Percentiles rank a stretch among this genome's conserved stretches.
Evolutionary conservation across 176 grass and related monocot species (phyloP).

Genomic region (Ampelocalamus luodianensis): DNA sequence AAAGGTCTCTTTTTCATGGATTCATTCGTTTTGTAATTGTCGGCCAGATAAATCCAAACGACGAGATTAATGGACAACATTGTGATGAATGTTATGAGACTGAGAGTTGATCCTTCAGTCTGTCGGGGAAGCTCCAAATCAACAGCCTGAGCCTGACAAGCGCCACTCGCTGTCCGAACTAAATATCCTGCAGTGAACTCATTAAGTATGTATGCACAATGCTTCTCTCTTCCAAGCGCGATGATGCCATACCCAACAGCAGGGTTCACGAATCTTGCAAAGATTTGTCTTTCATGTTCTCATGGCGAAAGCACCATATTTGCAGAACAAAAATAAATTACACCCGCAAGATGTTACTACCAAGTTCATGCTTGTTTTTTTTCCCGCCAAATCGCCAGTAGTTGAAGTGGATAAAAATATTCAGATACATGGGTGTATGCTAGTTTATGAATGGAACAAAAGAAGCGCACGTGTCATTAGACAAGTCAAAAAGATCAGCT

Average conservation of each 20-base stretch:
- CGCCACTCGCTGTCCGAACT: neutral
- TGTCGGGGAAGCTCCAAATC: neutral
- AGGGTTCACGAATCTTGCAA: constrained; percentile 3
- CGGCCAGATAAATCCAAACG: too few species aligned
- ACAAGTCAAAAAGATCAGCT: too few species aligned
- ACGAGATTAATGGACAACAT: too few species aligned
- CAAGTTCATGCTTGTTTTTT: too few species aligned
- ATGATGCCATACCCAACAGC: neutral
- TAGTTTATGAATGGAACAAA: too few species aligned
- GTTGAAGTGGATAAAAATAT: neutral
- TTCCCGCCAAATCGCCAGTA: too few species aligned
- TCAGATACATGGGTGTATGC: neutral
- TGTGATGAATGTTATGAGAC: too few species aligned
- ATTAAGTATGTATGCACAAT: neutral
- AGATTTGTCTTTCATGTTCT: neutral
- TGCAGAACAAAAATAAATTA: neutral
- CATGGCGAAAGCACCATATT: neutral
- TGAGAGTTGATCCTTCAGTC: too few species aligned
- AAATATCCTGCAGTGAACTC: constrained; percentile 4
- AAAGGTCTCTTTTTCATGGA: too few species aligned
- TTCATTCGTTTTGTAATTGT: too few species aligned
- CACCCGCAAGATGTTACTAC: neutral
- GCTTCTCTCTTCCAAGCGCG: constrained; percentile 11
- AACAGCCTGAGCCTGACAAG: neutral
- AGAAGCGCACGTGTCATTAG: too few species aligned